A percentile compares a stretch with the other conserved stretches of the same genome.
Evolutionary conservation across 768 basidiomycete species (phyloP).

Genomic region (Lactarius hengduanensis): DNA sequence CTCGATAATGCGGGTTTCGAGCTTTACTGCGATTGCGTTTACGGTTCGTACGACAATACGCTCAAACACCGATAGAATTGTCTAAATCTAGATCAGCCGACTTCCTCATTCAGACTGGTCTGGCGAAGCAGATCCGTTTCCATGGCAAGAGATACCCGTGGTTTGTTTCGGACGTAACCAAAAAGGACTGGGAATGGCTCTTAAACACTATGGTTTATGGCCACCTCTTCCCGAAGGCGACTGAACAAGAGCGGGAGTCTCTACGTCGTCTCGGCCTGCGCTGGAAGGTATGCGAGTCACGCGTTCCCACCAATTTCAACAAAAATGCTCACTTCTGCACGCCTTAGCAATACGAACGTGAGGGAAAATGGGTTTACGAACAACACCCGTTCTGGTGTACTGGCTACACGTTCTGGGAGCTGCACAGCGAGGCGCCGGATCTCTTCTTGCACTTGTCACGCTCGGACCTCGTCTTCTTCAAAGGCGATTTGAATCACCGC

Average conservation of each 20-base stretch:
- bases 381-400: slow-evolving; percentile 95
- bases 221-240: slow-evolving; percentile 83
- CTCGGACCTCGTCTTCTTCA: slow-evolving; percentile 91
- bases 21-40: slow-evolving; percentile 83
- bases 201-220: slow-evolving; percentile 87
- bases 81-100: slow-evolving; percentile 56
- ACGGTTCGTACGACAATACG: slow-evolving; percentile 49
- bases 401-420: slow-evolving; percentile 93
- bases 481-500: slow-evolving; percentile 92
- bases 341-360: slow-evolving; percentile 82
- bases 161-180: slow-evolving; percentile 94
- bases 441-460: slow-evolving; percentile 88
- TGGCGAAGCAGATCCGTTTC: slow-evolving; percentile 82
- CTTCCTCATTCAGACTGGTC: slow-evolving; percentile 87
- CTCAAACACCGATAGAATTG: not conserved
- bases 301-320: not conserved
- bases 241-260: slow-evolving; percentile 78
- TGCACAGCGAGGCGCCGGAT: slow-evolving; percentile 82
- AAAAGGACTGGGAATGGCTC: slow-evolving; percentile 93
- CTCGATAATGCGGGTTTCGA: slow-evolving; percentile 89
- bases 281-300: slow-evolving; percentile 70
- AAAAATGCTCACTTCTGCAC: slow-evolving; percentile 12
- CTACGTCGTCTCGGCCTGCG: slow-evolving; percentile 74
- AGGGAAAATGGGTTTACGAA: slow-evolving; percentile 93
- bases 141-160: slow-evolving; percentile 95